Percentiles rank a stretch among this genome's conserved stretches.
Conservation (phyloP, 2,329 filamentous ascomycete genomes). For the Fusarium globosum region DNA sequence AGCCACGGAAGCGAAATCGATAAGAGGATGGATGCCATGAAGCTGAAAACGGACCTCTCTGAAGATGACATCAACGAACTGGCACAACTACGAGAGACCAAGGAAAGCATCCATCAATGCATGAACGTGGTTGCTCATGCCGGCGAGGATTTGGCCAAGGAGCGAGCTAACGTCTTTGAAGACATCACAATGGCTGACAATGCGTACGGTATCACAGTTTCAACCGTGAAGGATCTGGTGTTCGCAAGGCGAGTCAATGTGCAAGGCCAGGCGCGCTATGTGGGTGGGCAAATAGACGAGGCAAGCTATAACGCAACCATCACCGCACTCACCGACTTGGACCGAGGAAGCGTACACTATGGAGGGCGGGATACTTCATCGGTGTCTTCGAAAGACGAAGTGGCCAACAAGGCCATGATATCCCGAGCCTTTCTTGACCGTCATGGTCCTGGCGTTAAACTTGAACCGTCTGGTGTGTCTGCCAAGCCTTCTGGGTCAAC, state of each 20-base stretch:
- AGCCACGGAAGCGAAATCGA: constrained; percentile 28
- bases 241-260: constrained; percentile 38
- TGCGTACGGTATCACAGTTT: constrained; percentile 40
- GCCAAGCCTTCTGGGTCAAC: neutral
- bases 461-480: neutral
- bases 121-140: constrained; percentile 38
- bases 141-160: constrained; percentile 19
- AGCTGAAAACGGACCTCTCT: constrained; percentile 10
- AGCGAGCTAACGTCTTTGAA: constrained; percentile 43
- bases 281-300: constrained; percentile 20
- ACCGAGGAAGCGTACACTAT: constrained; percentile 4
- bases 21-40: constrained; percentile 30
- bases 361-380: neutral
- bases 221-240: constrained; percentile 42
- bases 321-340: constrained; percentile 3
- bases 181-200: constrained; percentile 40
- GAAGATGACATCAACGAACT: constrained; percentile 23
- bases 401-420: neutral
- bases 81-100: constrained; percentile 33
- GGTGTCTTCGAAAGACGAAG: neutral
- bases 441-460: neutral
- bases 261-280: constrained; percentile 19
- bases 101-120: constrained; percentile 37
- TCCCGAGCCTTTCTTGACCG: constrained; percentile 2
- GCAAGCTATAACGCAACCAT: constrained; percentile 12